Evolutionary conservation across 768 basidiomycete genomes (phyloP).

Genomic region (Coprinopsis sp.): DNA sequence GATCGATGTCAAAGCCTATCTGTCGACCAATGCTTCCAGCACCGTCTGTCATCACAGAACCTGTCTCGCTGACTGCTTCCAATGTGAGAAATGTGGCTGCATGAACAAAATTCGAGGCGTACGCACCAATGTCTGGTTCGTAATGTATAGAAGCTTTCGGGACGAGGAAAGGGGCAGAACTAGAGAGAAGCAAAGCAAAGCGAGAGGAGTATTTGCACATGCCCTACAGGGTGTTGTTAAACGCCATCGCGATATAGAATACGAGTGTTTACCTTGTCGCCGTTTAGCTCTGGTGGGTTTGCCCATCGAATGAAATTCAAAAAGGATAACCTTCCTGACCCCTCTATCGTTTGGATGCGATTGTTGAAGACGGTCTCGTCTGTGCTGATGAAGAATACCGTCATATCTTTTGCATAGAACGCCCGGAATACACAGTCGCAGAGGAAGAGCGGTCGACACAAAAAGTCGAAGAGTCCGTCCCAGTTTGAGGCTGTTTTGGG

Average conservation of each 20-base stretch:
- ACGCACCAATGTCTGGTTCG: slow-evolving; percentile 45
- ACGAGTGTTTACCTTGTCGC: slow-evolving; percentile 38
- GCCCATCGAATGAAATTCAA: slow-evolving; percentile 50
- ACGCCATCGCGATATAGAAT: neutral
- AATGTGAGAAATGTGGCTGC: neutral
- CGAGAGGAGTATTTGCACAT: slow-evolving; percentile 66
- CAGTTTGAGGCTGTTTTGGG: slow-evolving; percentile 26
- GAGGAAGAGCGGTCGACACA: slow-evolving; percentile 49
- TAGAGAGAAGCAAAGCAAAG: slow-evolving; percentile 58
- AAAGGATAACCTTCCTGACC: slow-evolving; percentile 29
- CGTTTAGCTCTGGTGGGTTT: slow-evolving; percentile 46
- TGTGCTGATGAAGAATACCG: slow-evolving; percentile 51
- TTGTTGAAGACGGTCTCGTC: slow-evolving; percentile 31
- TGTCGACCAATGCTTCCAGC: slow-evolving; percentile 43
- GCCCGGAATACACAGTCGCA: slow-evolving; percentile 52
- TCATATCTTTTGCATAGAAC: slow-evolving; percentile 57
- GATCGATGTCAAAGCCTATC: slow-evolving; percentile 29
- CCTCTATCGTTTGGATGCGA: neutral
- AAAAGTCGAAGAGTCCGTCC: slow-evolving; percentile 34
- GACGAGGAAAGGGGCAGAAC: slow-evolving; percentile 50
- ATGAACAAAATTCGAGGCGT: slow-evolving; percentile 13
- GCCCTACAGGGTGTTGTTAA: slow-evolving; percentile 29
- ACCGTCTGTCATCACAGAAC: slow-evolving; percentile 53
- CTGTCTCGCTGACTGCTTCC: slow-evolving; percentile 21
- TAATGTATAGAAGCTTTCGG: slow-evolving; percentile 29